Conservation (phyloP, 768 basidiomycete genomes). For the Dioszegia crocea region DNA sequence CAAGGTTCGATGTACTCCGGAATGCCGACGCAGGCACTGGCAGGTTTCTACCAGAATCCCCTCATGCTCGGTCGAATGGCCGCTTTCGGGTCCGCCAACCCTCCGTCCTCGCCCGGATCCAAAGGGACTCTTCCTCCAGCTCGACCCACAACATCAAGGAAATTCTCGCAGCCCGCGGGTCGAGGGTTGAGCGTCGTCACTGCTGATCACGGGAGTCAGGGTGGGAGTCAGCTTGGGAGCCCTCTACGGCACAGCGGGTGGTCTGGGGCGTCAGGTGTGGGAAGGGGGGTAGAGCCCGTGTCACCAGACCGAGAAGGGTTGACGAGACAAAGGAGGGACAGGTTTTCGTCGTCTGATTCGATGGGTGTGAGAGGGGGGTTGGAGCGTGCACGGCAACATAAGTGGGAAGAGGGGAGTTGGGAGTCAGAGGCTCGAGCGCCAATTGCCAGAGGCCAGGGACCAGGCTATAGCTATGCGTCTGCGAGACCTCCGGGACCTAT, state of each 20-base stretch:
- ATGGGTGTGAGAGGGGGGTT: not conserved
- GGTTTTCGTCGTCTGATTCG: not conserved
- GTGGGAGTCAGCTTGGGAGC: no score
- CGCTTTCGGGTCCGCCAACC: not conserved
- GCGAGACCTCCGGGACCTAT: not conserved
- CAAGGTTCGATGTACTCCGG: conserved; percentile 4
- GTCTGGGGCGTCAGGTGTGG: no score
- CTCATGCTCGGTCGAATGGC: conserved; percentile 9
- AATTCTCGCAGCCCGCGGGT: no score
- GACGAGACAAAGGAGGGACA: not conserved
- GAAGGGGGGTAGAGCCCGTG: no score
- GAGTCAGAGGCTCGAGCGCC: conserved; percentile 12
- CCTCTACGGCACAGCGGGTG: no score
- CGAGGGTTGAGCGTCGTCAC: no score
- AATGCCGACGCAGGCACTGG: not conserved
- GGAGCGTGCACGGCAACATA: not conserved
- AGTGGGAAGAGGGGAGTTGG: conserved; percentile 7
- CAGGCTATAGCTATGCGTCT: no score
- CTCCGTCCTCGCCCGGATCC: no score
- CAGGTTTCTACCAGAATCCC: conserved; percentile 7
- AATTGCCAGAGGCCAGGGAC: no score
- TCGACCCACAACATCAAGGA: no score
- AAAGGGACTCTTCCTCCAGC: not conserved
- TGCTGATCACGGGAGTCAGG: not conserved
- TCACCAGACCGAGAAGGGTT: no score